Conservation (phyloP, 2,329 filamentous ascomycete species). For the Pseudogymnoascus sp. region DNA sequence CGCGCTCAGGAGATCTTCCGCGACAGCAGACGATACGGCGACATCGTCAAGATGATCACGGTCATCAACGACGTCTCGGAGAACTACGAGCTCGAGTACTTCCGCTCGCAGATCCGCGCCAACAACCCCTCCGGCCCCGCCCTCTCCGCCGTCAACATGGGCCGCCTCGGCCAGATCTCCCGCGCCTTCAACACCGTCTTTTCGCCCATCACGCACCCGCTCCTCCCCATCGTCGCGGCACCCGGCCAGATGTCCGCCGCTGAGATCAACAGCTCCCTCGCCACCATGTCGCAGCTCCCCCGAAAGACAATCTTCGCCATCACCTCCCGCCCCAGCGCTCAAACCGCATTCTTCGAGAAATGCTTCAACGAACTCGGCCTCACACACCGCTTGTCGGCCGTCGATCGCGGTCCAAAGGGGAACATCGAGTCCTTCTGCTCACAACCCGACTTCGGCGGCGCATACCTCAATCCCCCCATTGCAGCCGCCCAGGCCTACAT, state of each 20-base stretch:
- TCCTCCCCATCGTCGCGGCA: constrained; percentile 74
- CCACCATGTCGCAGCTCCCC: constrained; percentile 70
- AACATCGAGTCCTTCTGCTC: constrained; percentile 64
- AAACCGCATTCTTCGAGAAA: constrained; percentile 79
- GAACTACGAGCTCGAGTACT: constrained; percentile 86
- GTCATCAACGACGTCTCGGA: constrained; percentile 74
- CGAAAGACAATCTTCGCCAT: constrained; percentile 76
- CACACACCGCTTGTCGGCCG: constrained; percentile 69
- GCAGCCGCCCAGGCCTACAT: constrained; percentile 49
- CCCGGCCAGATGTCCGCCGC: constrained; percentile 79
- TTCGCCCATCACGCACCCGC: constrained; percentile 65
- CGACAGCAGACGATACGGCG: constrained; percentile 63
- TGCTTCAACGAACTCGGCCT: constrained; percentile 75
- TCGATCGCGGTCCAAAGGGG: constrained; percentile 60
- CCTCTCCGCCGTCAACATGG: constrained; percentile 81
- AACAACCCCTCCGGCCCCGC: constrained; percentile 62
- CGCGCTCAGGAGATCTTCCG: constrained; percentile 65
- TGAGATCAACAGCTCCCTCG: constrained; percentile 72
- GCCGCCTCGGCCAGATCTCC: constrained; percentile 75
- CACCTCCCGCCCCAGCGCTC: constrained; percentile 57
- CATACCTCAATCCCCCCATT: constrained; percentile 69
- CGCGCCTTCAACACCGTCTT: constrained; percentile 75
- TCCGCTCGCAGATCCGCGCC: constrained; percentile 65
- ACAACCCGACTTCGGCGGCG: constrained; percentile 70
- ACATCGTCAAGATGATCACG: constrained; percentile 87